phyloP scores from a whole-genome alignment of 1,284 basidiomycete genomes.

The Lignosus rhinocerotis region DNA sequence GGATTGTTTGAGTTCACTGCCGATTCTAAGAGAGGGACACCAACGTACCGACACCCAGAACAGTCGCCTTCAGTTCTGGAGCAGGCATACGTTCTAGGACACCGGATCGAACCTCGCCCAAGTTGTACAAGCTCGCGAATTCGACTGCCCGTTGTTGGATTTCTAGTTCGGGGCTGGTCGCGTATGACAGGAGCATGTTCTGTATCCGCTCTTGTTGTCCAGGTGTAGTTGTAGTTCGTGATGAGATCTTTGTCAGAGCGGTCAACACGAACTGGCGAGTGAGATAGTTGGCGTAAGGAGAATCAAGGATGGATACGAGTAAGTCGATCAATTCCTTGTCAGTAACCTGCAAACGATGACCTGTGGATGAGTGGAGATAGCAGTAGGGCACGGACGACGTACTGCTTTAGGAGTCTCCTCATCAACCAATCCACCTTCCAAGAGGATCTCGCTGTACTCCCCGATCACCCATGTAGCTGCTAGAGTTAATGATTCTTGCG shows the following conservation, averaged over 20 bases:
- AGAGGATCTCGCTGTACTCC: conserved; percentile 91
- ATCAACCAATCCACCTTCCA: conserved; percentile 89
- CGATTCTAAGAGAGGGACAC: background rate
- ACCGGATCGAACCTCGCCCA: conserved; percentile 80
- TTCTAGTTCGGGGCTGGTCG: conserved; percentile 89
- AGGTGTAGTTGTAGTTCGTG: conserved; percentile 65
- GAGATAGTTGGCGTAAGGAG: conserved; percentile 91
- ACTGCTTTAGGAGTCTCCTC: conserved; percentile 81
- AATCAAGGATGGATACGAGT: conserved; percentile 85
- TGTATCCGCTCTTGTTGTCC: conserved; percentile 79
- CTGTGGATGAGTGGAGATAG: background rate
- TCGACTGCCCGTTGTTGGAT: conserved; percentile 96
- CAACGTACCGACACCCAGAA: conserved; percentile 84
- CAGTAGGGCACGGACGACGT: conserved; percentile 19
- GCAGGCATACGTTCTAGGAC: conserved; percentile 98
- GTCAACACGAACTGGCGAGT: conserved; percentile 93
- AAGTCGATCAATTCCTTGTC: conserved; percentile 88
- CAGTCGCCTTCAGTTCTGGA: conserved; percentile 92
- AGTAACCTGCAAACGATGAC: conserved; percentile 50
- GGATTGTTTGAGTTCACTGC: background rate
- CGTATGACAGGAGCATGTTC: conserved; percentile 75
- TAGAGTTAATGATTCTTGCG: conserved; percentile 93
- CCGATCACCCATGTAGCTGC: conserved; percentile 96
- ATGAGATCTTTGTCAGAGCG: conserved; percentile 88
- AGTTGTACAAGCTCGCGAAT: conserved; percentile 81